Percentiles rank a stretch among this genome's conserved stretches.
Conservation (phyloP, 768 basidiomycete species). For the Trametes cubensis region DNA sequence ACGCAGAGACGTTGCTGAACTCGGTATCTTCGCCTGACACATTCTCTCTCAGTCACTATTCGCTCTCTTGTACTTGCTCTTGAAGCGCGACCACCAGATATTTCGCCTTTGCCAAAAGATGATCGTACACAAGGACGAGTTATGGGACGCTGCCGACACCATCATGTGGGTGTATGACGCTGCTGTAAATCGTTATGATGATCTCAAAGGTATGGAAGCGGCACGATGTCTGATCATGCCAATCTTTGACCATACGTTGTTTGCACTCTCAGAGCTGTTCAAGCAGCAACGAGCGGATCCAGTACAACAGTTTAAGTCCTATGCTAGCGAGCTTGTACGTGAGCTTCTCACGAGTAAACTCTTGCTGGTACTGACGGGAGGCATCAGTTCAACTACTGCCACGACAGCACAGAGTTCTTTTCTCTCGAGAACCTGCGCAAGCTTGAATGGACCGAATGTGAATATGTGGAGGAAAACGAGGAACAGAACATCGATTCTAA, state of each 20-base stretch:
- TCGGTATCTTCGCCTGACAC: neutral
- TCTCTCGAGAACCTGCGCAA: slow-evolving; percentile 3
- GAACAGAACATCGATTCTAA: slow-evolving; percentile 22
- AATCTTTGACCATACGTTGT: neutral
- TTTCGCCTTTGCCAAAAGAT: slow-evolving; percentile 33
- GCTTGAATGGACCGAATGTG: slow-evolving; percentile 8
- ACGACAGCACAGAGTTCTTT: slow-evolving; percentile 13
- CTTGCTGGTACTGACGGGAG: neutral
- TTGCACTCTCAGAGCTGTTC: slow-evolving; percentile 29
- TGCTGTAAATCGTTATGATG: slow-evolving; percentile 28
- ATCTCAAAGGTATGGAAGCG: slow-evolving; percentile 28
- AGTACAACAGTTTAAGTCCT: slow-evolving; percentile 30
- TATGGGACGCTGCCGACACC: slow-evolving; percentile 30
- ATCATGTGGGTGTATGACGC: slow-evolving; percentile 27
- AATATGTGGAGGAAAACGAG: slow-evolving; percentile 31
- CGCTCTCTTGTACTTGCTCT: slow-evolving; percentile 39
- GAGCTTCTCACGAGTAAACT: too few relatives aligned
- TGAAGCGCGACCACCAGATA: slow-evolving; percentile 39
- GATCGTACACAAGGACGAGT: slow-evolving; percentile 34
- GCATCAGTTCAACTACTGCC: slow-evolving; percentile 20
- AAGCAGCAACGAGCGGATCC: slow-evolving; percentile 32
- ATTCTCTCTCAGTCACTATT: slow-evolving; percentile 34
- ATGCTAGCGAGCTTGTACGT: slow-evolving; percentile 35
- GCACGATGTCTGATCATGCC: neutral
- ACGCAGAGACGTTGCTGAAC: neutral